A percentile compares a stretch with the other conserved stretches of the same genome.
Conservation (phyloP, 2,329 filamentous ascomycete genomes). For the Trichophyton rubrum region DNA sequence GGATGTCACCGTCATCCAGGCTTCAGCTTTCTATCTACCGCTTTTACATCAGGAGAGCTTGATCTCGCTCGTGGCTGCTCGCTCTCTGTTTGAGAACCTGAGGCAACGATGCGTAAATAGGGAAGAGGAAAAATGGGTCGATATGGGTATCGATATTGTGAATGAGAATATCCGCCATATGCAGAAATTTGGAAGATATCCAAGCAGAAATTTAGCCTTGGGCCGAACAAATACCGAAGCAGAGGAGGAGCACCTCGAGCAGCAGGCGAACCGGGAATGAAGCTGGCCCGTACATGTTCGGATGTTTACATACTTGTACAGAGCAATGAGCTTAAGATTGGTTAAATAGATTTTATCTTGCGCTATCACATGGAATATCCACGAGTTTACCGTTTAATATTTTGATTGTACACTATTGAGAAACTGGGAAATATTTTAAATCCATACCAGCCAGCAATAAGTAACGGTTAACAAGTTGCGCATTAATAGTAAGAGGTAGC, state of each 20-base stretch:
- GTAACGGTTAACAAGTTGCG: too few relatives aligned
- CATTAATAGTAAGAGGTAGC: too few relatives aligned
- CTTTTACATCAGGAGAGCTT: neutral
- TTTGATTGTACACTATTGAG: too few relatives aligned
- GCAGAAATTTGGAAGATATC: neutral
- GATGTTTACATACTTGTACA: too few relatives aligned
- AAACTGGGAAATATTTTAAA: too few relatives aligned
- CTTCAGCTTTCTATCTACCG: neutral
- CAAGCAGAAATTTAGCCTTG: neutral
- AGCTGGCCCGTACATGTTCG: too few relatives aligned
- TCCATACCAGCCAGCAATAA: too few relatives aligned
- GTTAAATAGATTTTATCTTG: too few relatives aligned
- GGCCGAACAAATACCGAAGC: neutral
- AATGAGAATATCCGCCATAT: neutral
- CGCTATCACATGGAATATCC: too few relatives aligned
- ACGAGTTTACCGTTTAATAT: too few relatives aligned
- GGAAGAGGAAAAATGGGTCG: neutral
- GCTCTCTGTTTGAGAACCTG: neutral
- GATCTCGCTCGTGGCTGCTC: neutral
- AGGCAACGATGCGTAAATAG: neutral
- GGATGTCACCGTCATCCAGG: neutral
- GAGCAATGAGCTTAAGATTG: too few relatives aligned
- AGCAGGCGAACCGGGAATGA: too few relatives aligned
- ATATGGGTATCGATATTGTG: neutral
- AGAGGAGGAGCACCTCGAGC: neutral